Evolutionary conservation across 2,329 filamentous ascomycete genomes (phyloP), one percentile per base, ranked within the genome.

Genomic region (Orbilia brochopaga): DNA sequence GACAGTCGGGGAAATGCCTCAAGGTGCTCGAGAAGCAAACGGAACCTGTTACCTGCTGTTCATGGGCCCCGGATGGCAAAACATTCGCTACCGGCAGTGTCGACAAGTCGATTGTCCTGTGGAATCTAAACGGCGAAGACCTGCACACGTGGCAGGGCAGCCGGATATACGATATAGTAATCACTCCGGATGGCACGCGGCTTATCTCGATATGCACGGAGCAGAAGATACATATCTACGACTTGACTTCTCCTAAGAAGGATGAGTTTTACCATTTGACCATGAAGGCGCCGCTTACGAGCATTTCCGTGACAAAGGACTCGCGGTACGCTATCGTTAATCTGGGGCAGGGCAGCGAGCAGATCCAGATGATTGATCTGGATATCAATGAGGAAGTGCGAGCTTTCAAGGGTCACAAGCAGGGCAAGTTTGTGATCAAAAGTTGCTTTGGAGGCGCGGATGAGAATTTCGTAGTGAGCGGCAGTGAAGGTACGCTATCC

Each of bases 381-480:
- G 83, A 87, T 8, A 88, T 87, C 1, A 86, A 87, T 17, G 86
- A 88, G 32, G 83, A 88, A n/a, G 82, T 93, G 2, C 88, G 89
- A 75, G 87, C 84, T 75, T 97, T 90, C 78, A 82, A 86, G 15
- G 92, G 91, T 0, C 89, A 92, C 73, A 85, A 84, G 48, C 90
- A 92, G 73, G 88, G 87, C 60, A 82, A 88, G 1, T 96, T 83
- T 77, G 85, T 97, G 62, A 95, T 99, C 69, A 85, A 93, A 56
- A 90, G 88, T 76, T 82, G 84, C 0, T 94, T 97, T 80, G 94
- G 94, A 17, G 94, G 94, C 32, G 92, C 93, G 0, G 88, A 90
- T 67, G 92, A 97, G 80, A 92, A 89, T 78, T 97, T 97, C 79
- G 89, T 97, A 8, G 83, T 95, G 27, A 93, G 90, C 77, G 94